Evolutionary conservation across 23 red algal species (phyloP), one percentile per base, ranked within the genome.

Genomic region (Cyanidiococcus yangmingshanensis): DNA sequence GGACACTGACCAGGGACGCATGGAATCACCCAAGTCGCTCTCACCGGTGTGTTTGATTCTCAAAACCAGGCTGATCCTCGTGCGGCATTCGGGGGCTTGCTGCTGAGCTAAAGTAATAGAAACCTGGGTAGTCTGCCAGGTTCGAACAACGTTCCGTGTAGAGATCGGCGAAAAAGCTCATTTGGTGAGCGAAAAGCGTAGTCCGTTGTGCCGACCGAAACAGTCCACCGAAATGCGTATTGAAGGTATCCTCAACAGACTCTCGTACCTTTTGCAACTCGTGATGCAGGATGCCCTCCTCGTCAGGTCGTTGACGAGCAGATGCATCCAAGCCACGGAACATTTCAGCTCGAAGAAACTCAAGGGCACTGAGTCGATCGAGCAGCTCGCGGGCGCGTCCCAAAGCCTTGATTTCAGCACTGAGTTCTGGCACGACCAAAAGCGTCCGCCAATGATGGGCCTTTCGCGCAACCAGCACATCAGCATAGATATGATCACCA

Each of bases 371-470:
- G 24, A 81, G 25, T 26, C 51, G 57, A 34, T 81, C 41, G 1
- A 40, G 78, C 3, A 81, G 59, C 37, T 34, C 54, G 25, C 59
- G 59, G 12, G 78, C 68, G 35, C 25, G 78, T 3, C 39, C 30
- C 39, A 81, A 41, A 1, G 78, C 40, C 0, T 38, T 2, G 39
- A 81, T 81, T 25, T 81, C 78, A 17, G 59, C 78, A 21, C 21
- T 50, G 2, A 81, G 38, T 29, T 81, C 78, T 0, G 58, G 78
- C 37, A 81, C 68, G 7, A 81, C 78, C 45, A 81, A 41, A 21
- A 81, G 40, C 3, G 78, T 71, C 0, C 78, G 78, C 78, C 78
- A 81, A 18, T 81, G 78, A 57, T 81, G 78, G 1, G 78, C 39
- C 59, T 81, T 81, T 2, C 68, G 59, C 45, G 78, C 59, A 34